Base-by-base conservation (phyloP, 1,139 yeast genomes). In the Taphrina pruni region DNA sequence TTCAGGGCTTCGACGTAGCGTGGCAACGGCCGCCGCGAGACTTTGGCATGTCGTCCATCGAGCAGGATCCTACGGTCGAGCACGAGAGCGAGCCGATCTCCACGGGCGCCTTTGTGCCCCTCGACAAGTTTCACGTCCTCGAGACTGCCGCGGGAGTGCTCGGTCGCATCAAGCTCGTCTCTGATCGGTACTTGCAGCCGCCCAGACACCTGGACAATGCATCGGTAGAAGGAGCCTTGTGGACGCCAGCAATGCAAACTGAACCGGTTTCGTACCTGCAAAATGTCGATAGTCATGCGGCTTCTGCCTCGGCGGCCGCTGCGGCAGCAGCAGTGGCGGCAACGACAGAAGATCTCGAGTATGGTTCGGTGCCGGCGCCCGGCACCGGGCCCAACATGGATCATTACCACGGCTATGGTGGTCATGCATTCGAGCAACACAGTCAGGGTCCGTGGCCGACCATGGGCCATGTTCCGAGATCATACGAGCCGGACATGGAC, bases 1-100 rank as follows among this genome's bases (percentile, higher is more conserved):
- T 55, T 11, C 61, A 64, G 43, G 68, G 62, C 2, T 46, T 55
- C 14, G 61, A 55, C 21, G 55, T 64, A 21, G 68, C 68, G 11
- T 64, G 68, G 68, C 52, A 57, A n/a, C 61, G 61, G 4, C 35
- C 21, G 21, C 17, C 60, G 11, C 38, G 60, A 4, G 51, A 32
- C 41, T 51, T 52, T 39, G 51, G 66, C 38, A n/a, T 41, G 38
- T 26, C 56, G 14, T 48, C 60, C 6, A 14, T 51, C 35, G 66
- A 62, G 39, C 20, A 43, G 32, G 54, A 50, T 14, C 32, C 36
- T 1, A 21, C 20, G 11, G 6, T 62, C 9, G 55, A 39, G 14
- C 58, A 56, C 32, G 66, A 62, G 17, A 41, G 48, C 12, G 26
- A n/a, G 48, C 48, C 43, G 48, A 38, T 6, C 46, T 20, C 14